These are phyloP conservation scores for Pyrenula aspistea DNA, from an alignment of 495 filamentous ascomycete genomes.

Conservation along the genomic window DNA sequence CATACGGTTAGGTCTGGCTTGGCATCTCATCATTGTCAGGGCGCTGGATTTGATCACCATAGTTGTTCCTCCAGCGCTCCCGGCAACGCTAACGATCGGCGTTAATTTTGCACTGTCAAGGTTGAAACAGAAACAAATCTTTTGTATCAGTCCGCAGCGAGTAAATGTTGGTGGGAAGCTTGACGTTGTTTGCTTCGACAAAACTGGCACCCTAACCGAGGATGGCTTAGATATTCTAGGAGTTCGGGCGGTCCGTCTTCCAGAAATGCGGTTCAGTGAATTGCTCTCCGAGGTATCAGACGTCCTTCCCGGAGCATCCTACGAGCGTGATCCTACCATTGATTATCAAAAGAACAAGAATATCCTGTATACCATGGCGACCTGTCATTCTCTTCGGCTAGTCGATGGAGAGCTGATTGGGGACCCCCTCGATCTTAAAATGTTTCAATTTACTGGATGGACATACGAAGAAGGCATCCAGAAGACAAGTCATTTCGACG, in stretches of 20 bases:
- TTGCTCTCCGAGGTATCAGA: slow-evolving; percentile 40
- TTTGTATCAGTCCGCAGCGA: slow-evolving; percentile 92
- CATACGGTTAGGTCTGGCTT: slow-evolving; percentile 64
- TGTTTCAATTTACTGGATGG: slow-evolving; percentile 98
- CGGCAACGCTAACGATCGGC: slow-evolving; percentile 90
- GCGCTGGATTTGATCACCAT: slow-evolving; percentile 96
- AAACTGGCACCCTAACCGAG: slow-evolving; percentile 94
- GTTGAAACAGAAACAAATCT: slow-evolving; percentile 78
- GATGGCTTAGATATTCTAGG: slow-evolving; percentile 95
- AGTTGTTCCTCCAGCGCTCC: slow-evolving; percentile 92
- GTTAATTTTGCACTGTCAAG: slow-evolving; percentile 88
- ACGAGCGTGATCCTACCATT: slow-evolving; percentile 41
- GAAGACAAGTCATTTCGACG: slow-evolving; percentile 37
- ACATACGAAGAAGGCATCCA: slow-evolving; percentile 76
- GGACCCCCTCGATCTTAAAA: slow-evolving; percentile 92
- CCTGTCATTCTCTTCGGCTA: slow-evolving; percentile 81
- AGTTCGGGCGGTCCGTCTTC: slow-evolving; percentile 56
- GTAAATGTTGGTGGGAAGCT: slow-evolving; percentile 95
- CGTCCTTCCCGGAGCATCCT: slow-evolving; percentile 40
- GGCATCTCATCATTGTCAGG: slow-evolving; percentile 81
- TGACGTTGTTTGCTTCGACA: slow-evolving; percentile 96
- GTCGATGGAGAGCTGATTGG: slow-evolving; percentile 84
- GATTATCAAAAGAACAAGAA: slow-evolving; percentile 55
- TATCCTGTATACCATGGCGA: slow-evolving; percentile 88
- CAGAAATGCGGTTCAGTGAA: slow-evolving; percentile 50